Evolutionary conservation across 805 yeast species (phyloP).

Genomic region (Lachancea nothofagi): DNA sequence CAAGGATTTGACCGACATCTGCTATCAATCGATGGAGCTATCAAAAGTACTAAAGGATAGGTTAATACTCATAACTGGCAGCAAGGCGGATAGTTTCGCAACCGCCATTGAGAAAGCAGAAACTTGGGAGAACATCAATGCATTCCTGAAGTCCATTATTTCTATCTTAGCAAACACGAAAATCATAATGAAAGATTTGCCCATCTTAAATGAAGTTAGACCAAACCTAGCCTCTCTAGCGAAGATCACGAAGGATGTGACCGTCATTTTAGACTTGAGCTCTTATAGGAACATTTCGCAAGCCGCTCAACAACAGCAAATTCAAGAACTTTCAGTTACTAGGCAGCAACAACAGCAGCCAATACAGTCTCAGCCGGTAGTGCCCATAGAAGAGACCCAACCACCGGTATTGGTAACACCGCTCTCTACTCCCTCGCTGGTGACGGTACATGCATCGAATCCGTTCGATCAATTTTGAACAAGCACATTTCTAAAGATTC

Average conservation of each 20-base stretch:
- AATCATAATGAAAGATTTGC: slow-evolving; percentile 72
- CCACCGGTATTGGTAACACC: slow-evolving; percentile 9
- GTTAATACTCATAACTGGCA: slow-evolving; percentile 42
- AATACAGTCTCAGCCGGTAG: background rate
- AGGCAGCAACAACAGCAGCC: slow-evolving; percentile 5
- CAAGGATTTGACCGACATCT: slow-evolving; percentile 69
- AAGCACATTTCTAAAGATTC: background rate
- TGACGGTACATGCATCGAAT: slow-evolving; percentile 10
- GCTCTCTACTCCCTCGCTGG: slow-evolving; percentile 14
- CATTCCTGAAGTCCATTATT: slow-evolving; percentile 76
- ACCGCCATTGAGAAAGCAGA: slow-evolving; percentile 48
- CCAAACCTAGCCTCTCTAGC: slow-evolving; percentile 77
- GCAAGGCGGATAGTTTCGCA: slow-evolving; percentile 31
- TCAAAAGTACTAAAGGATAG: slow-evolving; percentile 59
- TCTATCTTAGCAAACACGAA: slow-evolving; percentile 80
- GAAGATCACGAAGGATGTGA: slow-evolving; percentile 85
- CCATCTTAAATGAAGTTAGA: slow-evolving; percentile 71
- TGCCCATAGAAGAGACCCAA: slow-evolving; percentile 3
- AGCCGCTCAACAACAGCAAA: slow-evolving; percentile 9
- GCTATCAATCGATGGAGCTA: slow-evolving; percentile 76
- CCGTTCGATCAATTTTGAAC: slow-evolving; percentile 13
- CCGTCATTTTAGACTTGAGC: slow-evolving; percentile 72
- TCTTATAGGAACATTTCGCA: slow-evolving; percentile 38
- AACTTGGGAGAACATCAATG: slow-evolving; percentile 82
- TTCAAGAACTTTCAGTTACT: background rate